Conservation (phyloP, 345 rosid species). For the Iberis pinnata region DNA sequence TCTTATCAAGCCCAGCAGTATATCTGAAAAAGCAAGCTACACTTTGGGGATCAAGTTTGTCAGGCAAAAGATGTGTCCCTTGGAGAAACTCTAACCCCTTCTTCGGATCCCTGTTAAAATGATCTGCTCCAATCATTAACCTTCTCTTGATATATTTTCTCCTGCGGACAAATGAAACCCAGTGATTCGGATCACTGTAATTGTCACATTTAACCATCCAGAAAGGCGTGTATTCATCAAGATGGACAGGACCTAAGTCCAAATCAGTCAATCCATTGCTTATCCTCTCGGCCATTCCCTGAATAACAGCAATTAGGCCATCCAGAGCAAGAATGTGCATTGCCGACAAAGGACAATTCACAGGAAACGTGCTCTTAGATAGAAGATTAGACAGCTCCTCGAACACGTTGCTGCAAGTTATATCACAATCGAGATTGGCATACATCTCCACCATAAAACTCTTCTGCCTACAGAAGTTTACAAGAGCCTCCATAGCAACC, state of each 20-base stretch:
- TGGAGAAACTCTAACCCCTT: conserved; percentile 97
- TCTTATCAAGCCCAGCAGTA: conserved; percentile 95
- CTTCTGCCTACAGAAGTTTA: conserved; percentile 95
- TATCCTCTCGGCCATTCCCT: conserved; percentile 99
- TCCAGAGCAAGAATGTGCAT: conserved; percentile 98
- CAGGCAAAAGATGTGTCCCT: conserved; percentile 97
- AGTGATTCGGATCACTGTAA: conserved; percentile 68
- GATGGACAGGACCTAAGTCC: conserved; percentile 62
- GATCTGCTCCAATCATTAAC: conserved; percentile 99
- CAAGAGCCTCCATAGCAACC: conserved; percentile 99
- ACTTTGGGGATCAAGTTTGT: conserved; percentile 97
- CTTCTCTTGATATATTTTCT: conserved; percentile 93
- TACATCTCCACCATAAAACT: conserved; percentile 99
- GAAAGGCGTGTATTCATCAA: conserved; percentile 89
- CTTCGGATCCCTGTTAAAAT: conserved; percentile 97
- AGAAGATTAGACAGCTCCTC: conserved; percentile 92
- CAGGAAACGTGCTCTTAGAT: conserved; percentile 97
- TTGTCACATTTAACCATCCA: conserved; percentile 95
- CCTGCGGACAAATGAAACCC: conserved; percentile 91
- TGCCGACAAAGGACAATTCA: conserved; percentile 89
- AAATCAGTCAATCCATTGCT: conserved; percentile 58
- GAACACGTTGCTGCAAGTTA: conserved; percentile 94
- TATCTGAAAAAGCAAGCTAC: conserved; percentile 98
- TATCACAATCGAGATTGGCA: conserved; percentile 97
- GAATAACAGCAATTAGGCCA: conserved; percentile 90